These are phyloP conservation scores for Bipolaris sorokiniana DNA, from an alignment of 2,329 filamentous ascomycete genomes.

Conservation along the genomic window DNA sequence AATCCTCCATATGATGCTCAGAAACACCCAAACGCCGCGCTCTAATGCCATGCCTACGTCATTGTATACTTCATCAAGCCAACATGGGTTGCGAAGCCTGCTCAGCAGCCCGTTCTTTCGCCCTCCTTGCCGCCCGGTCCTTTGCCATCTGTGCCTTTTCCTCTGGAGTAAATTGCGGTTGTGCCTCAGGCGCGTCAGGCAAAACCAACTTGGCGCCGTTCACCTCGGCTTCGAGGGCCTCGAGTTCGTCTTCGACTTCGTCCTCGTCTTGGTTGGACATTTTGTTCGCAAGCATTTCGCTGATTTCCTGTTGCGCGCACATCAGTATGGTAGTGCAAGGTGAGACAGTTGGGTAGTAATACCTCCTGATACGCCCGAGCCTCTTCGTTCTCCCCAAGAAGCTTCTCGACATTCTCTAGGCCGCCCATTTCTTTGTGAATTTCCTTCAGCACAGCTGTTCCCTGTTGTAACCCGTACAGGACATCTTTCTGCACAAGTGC, in stretches of 20 bases:
- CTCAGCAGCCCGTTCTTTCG: slow-evolving; percentile 40
- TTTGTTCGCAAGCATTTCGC: slow-evolving; percentile 83
- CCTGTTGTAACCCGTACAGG: slow-evolving; percentile 88
- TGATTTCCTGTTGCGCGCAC: slow-evolving; percentile 73
- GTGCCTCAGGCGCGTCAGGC: slow-evolving; percentile 49
- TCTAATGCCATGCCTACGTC: slow-evolving; percentile 35
- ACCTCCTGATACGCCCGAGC: slow-evolving; percentile 91
- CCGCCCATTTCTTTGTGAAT: slow-evolving; percentile 97
- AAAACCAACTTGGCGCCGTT: slow-evolving; percentile 44
- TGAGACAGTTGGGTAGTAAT: slow-evolving; percentile 30
- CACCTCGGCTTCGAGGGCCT: slow-evolving; percentile 74
- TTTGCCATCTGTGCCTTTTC: slow-evolving; percentile 39
- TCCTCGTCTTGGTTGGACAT: slow-evolving; percentile 97
- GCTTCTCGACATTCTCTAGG: slow-evolving; percentile 88
- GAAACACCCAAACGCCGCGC: slow-evolving; percentile 41
- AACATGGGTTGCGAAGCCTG: slow-evolving; percentile 46
- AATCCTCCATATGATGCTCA: slow-evolving; percentile 7
- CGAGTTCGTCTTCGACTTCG: slow-evolving; percentile 95
- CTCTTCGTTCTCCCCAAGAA: slow-evolving; percentile 91
- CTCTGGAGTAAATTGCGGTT: slow-evolving; percentile 39
- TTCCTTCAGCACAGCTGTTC: slow-evolving; percentile 84
- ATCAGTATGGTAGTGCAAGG: background rate
- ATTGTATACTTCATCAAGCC: slow-evolving; percentile 32
- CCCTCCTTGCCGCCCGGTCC: slow-evolving; percentile 43
- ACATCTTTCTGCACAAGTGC: slow-evolving; percentile 97